Evolutionary conservation across 2,329 filamentous ascomycete species (phyloP).

Genomic region (Ceratocystis smalleyi): DNA sequence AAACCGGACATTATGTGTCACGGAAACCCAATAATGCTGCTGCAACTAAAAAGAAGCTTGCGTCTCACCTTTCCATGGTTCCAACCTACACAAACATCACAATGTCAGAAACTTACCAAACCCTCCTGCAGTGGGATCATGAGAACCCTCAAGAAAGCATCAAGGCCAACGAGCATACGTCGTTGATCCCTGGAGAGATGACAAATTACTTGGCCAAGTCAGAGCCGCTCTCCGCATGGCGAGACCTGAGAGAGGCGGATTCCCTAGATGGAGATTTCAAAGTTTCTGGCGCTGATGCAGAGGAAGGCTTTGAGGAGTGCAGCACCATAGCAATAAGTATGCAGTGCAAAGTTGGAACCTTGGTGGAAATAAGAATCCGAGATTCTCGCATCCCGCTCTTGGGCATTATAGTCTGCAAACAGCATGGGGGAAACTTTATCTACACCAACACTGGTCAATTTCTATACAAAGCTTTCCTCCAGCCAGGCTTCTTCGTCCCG

Average conservation of each 20-base stretch:
- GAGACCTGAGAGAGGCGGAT: constrained; percentile 8
- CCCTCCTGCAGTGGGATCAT: constrained; percentile 7
- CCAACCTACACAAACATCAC: not conserved
- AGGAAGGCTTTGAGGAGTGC: constrained; percentile 2
- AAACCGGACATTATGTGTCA: too few relatives aligned
- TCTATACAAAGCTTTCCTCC: constrained; percentile 28
- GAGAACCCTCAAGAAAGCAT: constrained; percentile 5
- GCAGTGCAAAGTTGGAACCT: constrained; percentile 8
- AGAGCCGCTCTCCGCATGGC: constrained; percentile 8
- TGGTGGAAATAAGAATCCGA: constrained; percentile 21
- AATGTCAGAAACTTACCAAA: not conserved
- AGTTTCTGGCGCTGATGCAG: constrained; percentile 1
- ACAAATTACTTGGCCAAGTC: constrained; percentile 9
- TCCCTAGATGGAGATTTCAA: not conserved
- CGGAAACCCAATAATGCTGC: not conserved
- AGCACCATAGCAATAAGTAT: not conserved
- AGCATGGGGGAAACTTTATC: constrained; percentile 37
- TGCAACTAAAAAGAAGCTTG: not conserved
- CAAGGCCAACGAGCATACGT: not conserved
- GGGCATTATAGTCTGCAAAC: constrained; percentile 37
- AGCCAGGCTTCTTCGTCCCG: constrained; percentile 35
- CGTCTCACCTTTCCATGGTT: not conserved
- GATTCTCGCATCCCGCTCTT: constrained; percentile 33
- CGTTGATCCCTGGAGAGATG: constrained; percentile 5
- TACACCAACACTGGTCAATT: constrained; percentile 39